Evolutionary conservation across 345 rosid genomes (phyloP).

Genomic region (Syzygium oleosum): DNA sequence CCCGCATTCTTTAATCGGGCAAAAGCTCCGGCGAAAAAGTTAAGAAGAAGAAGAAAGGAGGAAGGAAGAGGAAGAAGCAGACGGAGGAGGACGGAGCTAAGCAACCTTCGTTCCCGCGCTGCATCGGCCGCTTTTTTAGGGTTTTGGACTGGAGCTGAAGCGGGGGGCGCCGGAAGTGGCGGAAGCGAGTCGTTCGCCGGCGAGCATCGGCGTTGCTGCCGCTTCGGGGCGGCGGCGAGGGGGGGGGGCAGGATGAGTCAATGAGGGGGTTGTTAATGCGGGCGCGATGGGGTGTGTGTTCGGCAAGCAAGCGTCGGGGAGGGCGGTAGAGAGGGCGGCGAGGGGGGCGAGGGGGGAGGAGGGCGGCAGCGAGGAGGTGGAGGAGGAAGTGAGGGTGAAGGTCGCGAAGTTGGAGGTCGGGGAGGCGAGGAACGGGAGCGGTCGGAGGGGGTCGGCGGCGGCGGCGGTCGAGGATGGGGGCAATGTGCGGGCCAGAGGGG

Average conservation of each 20-base stretch:
- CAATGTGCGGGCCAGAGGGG: slow-evolving; percentile 8
- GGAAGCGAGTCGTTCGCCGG: background rate
- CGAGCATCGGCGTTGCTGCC: background rate
- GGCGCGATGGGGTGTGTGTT: slow-evolving; percentile 73
- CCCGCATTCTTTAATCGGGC: background rate
- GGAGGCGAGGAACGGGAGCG: slow-evolving; percentile 33
- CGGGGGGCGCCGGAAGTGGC: background rate
- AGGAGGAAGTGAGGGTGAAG: slow-evolving; percentile 13
- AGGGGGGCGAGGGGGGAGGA: background rate
- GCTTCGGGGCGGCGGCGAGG: background rate
- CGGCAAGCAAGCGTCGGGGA: slow-evolving; percentile 39
- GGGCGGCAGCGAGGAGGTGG: slow-evolving; percentile 16
- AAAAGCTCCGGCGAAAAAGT: background rate
- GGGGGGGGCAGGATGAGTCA: slow-evolving; percentile 12
- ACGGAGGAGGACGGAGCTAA: fast-evolving
- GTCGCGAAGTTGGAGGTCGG: slow-evolving; percentile 1
- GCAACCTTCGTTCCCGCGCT: background rate
- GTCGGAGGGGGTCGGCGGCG: slow-evolving; percentile 4
- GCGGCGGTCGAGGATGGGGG: slow-evolving; percentile 15
- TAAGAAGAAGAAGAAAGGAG: background rate
- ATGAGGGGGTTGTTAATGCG: slow-evolving; percentile 27
- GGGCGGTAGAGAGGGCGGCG: slow-evolving; percentile 34
- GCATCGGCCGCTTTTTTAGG: background rate
- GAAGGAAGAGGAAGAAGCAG: background rate
- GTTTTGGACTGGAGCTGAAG: background rate